Percentiles rank a stretch among this genome's conserved stretches.
Evolutionary conservation across 306 rosid species (phyloP).

Genomic region (Quercus gilva): DNA sequence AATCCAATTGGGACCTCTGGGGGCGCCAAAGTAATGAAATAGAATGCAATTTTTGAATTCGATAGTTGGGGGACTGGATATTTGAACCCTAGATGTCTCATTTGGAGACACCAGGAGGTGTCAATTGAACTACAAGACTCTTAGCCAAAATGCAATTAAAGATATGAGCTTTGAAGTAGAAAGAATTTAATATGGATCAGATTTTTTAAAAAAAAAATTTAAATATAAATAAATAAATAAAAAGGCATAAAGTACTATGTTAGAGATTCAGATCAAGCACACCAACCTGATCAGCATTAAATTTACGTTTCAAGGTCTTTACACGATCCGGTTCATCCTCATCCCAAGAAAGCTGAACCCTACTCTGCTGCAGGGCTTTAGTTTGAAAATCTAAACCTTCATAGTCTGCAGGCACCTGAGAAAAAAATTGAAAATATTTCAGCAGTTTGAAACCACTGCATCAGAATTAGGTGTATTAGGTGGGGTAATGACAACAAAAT

Average conservation of each 20-base stretch:
- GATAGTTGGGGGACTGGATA: no score
- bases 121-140: no score
- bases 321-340: slow-evolving; percentile 84
- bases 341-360: slow-evolving; percentile 76
- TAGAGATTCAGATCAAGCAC: slow-evolving; percentile 4
- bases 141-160: neutral
- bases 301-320: slow-evolving; percentile 66
- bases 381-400: slow-evolving; percentile 68
- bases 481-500: neutral
- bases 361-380: slow-evolving; percentile 79
- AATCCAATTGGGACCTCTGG: neutral
- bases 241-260: neutral
- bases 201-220: no score
- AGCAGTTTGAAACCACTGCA: neutral
- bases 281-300: slow-evolving; percentile 72
- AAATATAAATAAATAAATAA: neutral
- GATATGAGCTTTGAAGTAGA: neutral
- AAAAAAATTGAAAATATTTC: slow-evolving; percentile 12
- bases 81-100: no score
- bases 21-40: neutral
- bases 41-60: neutral
- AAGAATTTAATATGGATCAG: neutral
- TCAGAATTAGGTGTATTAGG: neutral
- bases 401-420: slow-evolving; percentile 74
- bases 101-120: no score